Percentiles rank a stretch among this genome's conserved stretches.
phyloP scores from a whole-genome alignment of 768 basidiomycete species.

The Russula abietina region DNA sequence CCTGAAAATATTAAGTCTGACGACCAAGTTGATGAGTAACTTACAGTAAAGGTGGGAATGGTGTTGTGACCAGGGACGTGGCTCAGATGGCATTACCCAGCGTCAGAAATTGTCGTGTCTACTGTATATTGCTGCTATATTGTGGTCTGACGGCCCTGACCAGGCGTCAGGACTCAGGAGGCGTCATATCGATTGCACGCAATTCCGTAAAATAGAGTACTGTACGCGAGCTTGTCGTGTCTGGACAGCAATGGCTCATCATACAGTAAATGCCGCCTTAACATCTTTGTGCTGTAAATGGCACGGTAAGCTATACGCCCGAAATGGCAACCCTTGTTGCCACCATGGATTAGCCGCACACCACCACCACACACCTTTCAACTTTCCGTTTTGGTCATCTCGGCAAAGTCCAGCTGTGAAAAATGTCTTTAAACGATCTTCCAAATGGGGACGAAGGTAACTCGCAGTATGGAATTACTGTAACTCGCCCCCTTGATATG shows the following conservation, averaged over 20 bases:
- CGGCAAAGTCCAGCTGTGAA: not conserved
- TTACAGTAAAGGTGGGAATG: not conserved
- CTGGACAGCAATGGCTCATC: not conserved
- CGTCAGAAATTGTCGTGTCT: no score
- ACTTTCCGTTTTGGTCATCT: not conserved
- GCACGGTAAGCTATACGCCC: not conserved
- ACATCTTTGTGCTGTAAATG: not conserved
- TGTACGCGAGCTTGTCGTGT: no score
- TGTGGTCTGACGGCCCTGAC: not conserved
- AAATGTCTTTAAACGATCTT: not conserved
- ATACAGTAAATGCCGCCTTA: not conserved
- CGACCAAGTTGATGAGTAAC: no score
- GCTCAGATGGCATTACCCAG: no score
- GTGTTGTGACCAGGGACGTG: no score
- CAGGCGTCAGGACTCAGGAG: not conserved
- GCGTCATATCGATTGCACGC: not conserved
- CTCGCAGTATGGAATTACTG: not conserved
- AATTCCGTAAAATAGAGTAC: no score
- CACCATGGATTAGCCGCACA: not conserved
- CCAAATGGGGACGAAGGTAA: constrained; percentile 2
- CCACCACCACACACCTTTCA: not conserved
- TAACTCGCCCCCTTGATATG: not conserved
- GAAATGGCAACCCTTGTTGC: not conserved
- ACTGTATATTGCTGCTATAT: no score
- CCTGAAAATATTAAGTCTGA: no score